Base-by-base conservation (phyloP, 2,329 filamentous ascomycete species). In the Colletotrichum tamarilloi region DNA sequence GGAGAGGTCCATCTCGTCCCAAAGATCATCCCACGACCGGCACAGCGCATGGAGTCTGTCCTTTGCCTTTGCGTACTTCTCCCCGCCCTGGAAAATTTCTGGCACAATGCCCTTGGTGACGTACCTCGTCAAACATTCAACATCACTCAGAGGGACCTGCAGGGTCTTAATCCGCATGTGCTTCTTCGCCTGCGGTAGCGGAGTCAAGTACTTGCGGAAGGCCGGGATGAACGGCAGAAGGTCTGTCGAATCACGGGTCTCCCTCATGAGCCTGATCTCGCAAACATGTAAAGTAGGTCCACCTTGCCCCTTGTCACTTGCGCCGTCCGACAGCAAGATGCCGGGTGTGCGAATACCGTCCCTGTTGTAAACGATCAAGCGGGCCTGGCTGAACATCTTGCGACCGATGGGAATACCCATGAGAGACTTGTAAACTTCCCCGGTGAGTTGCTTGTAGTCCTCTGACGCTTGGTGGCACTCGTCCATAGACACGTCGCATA, bases 61-160 rank as follows among this genome's bases (percentile, higher is more conserved):
- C 75, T 93, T 92, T 1, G 93, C 94, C 72, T 82, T 83, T 5
- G 81, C 77, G 65, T 84, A 83, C 2, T 76, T 82, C 0, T 91
- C 89, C 16, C 87, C 87, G 2, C 85, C 85, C 53, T 87, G 81
- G 77, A 90, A 91, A 28, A 90, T 88, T 3, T 90, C 88, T 0
- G 90, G 90, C 3, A 92, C 77, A 24, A 91, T 86, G n/a, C 87
- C 88, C 76, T 87, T 89, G 53, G 88, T 84, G 8, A 90, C 79
- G 12, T 92, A 94, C 74, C 90, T 89, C 1, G 96, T 97, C 70
- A 99, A 87, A 78, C 93, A 96, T 80, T 98, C 95, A 19, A 99
- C 86, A 77, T 97, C 94, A 49, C 86, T 88, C 6, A 98, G 84
- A 0, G 92, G 91, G 7, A 98, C 89, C 68, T 93, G 91, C 5